These are phyloP conservation scores for Hyphodiscus hymeniophilus DNA, from an alignment of 495 filamentous ascomycete genomes.

Conservation along the genomic window DNA sequence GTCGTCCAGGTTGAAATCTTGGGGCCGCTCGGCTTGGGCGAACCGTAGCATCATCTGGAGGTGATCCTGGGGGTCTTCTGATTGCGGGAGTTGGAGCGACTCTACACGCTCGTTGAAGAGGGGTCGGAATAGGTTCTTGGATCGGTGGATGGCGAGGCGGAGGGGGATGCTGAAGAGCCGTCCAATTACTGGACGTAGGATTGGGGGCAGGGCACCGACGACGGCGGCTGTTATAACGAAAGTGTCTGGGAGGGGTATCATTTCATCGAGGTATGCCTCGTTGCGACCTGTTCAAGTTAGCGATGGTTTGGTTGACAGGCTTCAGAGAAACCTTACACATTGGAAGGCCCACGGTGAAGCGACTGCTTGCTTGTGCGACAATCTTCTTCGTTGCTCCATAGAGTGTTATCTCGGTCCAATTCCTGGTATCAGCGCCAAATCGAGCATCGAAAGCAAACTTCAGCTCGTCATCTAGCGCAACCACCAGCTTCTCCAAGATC, in stretches of 20 bases:
- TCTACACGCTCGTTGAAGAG: neutral
- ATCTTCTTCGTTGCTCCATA: constrained; percentile 25
- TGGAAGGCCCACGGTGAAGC: constrained; percentile 32
- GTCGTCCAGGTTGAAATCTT: constrained; percentile 25
- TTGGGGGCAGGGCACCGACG: constrained; percentile 18
- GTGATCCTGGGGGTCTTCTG: constrained; percentile 25
- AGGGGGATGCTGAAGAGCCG: neutral
- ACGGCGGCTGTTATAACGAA: constrained; percentile 24
- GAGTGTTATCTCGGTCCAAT: constrained; percentile 11
- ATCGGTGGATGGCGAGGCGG: neutral
- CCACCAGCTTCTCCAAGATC: neutral
- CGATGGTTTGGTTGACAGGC: neutral
- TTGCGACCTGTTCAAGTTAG: constrained; percentile 20
- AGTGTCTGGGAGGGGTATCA: constrained; percentile 17
- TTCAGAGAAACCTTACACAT: constrained; percentile 22
- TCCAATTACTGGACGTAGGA: constrained; percentile 26
- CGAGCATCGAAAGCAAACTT: neutral
- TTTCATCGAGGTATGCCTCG: constrained; percentile 21
- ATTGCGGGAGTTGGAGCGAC: constrained; percentile 3
- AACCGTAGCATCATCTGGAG: constrained; percentile 31
- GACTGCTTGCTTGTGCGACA: constrained; percentile 27
- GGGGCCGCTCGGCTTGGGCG: constrained; percentile 24
- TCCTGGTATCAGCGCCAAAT: neutral
- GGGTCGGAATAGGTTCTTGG: neutral
- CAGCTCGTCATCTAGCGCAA: constrained; percentile 1